Percentiles rank a stretch among this genome's conserved stretches.
These are phyloP conservation scores for Neurospora sublineolata DNA, from an alignment of 495 filamentous ascomycete genomes.

Conservation along the genomic window DNA sequence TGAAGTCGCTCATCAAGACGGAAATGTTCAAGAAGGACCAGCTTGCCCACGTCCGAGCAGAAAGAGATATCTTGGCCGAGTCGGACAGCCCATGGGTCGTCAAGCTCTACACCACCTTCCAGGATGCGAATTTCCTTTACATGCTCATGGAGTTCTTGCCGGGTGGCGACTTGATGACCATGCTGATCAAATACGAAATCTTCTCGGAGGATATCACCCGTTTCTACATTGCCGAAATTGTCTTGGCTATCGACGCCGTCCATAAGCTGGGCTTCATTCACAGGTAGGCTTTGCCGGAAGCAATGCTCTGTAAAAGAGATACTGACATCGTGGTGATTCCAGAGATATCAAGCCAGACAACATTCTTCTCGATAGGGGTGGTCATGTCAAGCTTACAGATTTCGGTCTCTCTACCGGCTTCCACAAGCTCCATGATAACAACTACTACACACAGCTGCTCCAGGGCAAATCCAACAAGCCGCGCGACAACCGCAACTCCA, in stretches of 20 bases:
- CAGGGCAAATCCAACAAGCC: constrained; percentile 64
- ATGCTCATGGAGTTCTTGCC: constrained; percentile 99
- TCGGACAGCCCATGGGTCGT: constrained; percentile 99
- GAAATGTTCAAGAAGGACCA: constrained; percentile 99
- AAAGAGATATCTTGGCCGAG: constrained; percentile 94
- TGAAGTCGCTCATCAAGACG: constrained; percentile 95
- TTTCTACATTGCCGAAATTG: constrained; percentile 98
- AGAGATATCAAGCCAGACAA: constrained; percentile 99
- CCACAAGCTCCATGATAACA: constrained; percentile 93
- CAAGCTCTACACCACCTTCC: constrained; percentile 94
- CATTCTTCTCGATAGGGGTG: constrained; percentile 86
- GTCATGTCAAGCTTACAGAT: constrained; percentile 97
- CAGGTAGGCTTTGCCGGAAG: constrained; percentile 45
- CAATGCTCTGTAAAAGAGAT: neutral
- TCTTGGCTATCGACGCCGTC: constrained; percentile 93
- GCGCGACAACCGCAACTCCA: constrained; percentile 69
- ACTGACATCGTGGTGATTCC: constrained; percentile 2
- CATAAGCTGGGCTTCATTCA: constrained; percentile 98
- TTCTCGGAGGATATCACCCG: constrained; percentile 97
- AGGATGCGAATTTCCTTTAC: constrained; percentile 90
- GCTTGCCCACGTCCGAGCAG: constrained; percentile 93
- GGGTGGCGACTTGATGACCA: constrained; percentile 98
- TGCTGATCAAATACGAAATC: constrained; percentile 99
- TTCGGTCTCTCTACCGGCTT: constrained; percentile 97
- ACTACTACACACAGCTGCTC: constrained; percentile 95